phyloP scores from a whole-genome alignment of 306 rosid genomes.

The Lagenaria siceraria region DNA sequence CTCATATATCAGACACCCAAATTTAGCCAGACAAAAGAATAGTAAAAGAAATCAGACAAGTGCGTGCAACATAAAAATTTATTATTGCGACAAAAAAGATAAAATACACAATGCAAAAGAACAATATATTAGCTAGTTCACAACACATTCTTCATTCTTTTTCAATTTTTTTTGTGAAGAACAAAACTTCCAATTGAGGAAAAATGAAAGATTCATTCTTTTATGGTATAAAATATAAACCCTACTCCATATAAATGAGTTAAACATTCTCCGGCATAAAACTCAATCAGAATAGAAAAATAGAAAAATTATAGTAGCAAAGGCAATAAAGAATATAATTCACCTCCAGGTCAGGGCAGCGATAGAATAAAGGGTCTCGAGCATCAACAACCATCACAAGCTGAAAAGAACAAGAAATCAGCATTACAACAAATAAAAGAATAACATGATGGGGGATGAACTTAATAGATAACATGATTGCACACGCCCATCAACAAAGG shows the following conservation, averaged over 20 bases:
- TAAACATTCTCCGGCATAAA: not conserved
- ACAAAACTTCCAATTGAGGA: too few relatives aligned
- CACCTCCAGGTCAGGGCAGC: conserved; percentile 99
- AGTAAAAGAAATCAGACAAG: too few relatives aligned
- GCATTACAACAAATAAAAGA: not conserved
- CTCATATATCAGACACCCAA: not conserved
- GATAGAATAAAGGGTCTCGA: conserved; percentile 80
- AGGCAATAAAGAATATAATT: not conserved
- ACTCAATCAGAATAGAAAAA: not conserved
- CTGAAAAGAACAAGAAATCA: conserved; percentile 30
- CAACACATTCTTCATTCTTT: not conserved
- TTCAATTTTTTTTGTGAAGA: too few relatives aligned
- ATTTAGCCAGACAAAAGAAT: too few relatives aligned
- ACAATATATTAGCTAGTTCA: not conserved
- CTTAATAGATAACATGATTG: not conserved
- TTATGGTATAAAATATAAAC: not conserved
- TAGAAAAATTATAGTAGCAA: not conserved
- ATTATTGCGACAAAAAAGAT: too few relatives aligned
- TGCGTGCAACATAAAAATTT: not conserved
- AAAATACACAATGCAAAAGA: too few relatives aligned
- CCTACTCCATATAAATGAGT: not conserved
- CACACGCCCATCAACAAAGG: not conserved
- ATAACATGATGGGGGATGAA: not conserved
- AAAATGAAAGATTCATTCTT: not conserved
- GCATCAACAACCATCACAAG: conserved; percentile 97